Base-by-base conservation (phyloP, 2,329 filamentous ascomycete genomes). In the Stachybotrys chartarum region DNA sequence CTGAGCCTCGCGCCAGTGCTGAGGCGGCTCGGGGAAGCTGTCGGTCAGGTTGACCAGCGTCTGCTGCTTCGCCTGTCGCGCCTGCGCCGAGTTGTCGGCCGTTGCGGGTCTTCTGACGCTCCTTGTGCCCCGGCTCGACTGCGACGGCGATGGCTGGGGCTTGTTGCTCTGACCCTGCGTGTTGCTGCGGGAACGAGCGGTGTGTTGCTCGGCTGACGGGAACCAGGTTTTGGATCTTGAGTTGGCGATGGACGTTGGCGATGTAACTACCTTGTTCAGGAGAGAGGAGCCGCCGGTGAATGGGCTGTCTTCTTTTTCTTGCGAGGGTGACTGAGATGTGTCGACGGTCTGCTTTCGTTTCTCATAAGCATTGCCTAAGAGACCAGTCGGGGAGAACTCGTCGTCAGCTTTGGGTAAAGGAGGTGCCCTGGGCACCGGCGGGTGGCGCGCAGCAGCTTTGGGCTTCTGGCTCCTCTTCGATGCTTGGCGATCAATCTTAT, bases 21-120 rank as follows among this genome's bases (percentile, higher is more conserved):
- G 78, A 67, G 86, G 77, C 17, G 85, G 85, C 58, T 88, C 85
- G 52, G 79, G 76, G 64, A 86, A 87, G 51, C 77, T 75, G 0
- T 84, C 64, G 42, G 61, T 85, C 46, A 91, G 76, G 63, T 89
- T 87, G 32, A 91, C 71, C 6, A 91, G 76, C 1, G 88, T 87
- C 58, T 83, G 84, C 3, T 77, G 76, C 62, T 65, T 68, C 11
- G 70, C 62, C 10, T 62, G 64, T 31, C 60, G 59, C 35, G 60
- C 24, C 11, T 57, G 56, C 46, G 51, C 46, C 12, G 53, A 42
- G 7, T 57, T 58, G 54, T 66, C 70, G 12, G 63, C 64, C 5
- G 66, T 61, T 12, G 60, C 58, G 32, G 66, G 66, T 24, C 63
- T 64, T 51, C 57, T 42, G 31, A 14, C 6, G 18, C 39, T 63